phyloP scores from a whole-genome alignment of 2,329 filamentous ascomycete genomes.

The Arthroderma uncinatum region DNA sequence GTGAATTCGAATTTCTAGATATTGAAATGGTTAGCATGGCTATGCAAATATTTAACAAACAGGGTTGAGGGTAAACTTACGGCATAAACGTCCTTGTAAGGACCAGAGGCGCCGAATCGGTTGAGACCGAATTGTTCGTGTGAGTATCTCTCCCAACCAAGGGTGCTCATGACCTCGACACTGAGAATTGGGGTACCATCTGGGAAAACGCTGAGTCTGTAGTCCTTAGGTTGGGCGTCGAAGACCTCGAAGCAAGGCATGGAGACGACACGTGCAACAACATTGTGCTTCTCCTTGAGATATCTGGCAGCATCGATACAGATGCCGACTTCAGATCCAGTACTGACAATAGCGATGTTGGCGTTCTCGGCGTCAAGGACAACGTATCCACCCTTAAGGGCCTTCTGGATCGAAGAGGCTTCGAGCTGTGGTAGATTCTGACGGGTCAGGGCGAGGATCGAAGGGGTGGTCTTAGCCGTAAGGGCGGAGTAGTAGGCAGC shows the following conservation, averaged over 20 bases:
- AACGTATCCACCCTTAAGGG: slow-evolving; percentile 91
- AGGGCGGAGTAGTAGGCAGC: slow-evolving; percentile 94
- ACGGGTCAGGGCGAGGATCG: slow-evolving; percentile 86
- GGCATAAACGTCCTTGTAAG: slow-evolving; percentile 97
- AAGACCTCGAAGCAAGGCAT: slow-evolving; percentile 97
- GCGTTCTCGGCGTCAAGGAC: slow-evolving; percentile 74
- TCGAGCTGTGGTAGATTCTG: slow-evolving; percentile 98
- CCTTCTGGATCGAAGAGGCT: slow-evolving; percentile 79
- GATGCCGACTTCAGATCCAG: slow-evolving; percentile 91
- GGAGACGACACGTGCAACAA: slow-evolving; percentile 86
- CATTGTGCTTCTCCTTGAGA: slow-evolving; percentile 74
- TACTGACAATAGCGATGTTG: slow-evolving; percentile 79
- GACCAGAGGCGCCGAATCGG: slow-evolving; percentile 93
- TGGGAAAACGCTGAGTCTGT: slow-evolving; percentile 83
- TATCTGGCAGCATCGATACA: slow-evolving; percentile 86
- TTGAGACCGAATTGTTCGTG: slow-evolving; percentile 99
- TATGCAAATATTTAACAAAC: not conserved
- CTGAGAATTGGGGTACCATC: slow-evolving; percentile 88
- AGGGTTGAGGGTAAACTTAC: slow-evolving; percentile 37
- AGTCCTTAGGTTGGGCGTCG: slow-evolving; percentile 85
- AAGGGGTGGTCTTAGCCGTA: slow-evolving; percentile 79
- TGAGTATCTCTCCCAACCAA: slow-evolving; percentile 98
- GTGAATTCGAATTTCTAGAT: slow-evolving; percentile 97
- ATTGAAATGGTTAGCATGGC: slow-evolving; percentile 8
- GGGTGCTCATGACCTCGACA: slow-evolving; percentile 92